Evolutionary conservation across 1,139 yeast species (phyloP).

Genomic region (Hyphopichia fennica): DNA sequence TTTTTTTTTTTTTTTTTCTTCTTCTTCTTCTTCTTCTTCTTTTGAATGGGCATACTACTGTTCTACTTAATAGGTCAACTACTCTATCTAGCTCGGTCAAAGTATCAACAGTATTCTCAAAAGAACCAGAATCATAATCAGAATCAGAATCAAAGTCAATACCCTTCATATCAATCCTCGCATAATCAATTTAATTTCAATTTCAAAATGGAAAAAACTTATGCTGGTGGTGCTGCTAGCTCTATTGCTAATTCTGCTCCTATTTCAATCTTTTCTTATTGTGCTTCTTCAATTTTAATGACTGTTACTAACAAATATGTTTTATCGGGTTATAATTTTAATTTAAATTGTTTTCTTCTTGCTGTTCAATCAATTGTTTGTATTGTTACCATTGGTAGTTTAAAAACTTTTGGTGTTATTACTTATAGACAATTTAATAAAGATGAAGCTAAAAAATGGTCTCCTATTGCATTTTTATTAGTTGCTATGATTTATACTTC

Average conservation of each 20-base stretch:
- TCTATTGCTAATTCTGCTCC: slow-evolving; percentile 78
- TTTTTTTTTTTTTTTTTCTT: slow-evolving; percentile 1
- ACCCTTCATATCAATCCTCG: too few relatives aligned
- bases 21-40: slow-evolving; percentile 2
- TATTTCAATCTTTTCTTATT: slow-evolving; percentile 81
- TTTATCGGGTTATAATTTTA: slow-evolving; percentile 77
- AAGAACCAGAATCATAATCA: too few relatives aligned
- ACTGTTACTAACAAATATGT: slow-evolving; percentile 97
- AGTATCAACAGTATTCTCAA: slow-evolving; percentile 5
- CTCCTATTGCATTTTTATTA: slow-evolving; percentile 85
- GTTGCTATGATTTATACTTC: slow-evolving; percentile 96
- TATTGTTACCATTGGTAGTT: slow-evolving; percentile 64
- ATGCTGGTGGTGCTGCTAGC: slow-evolving; percentile 20
- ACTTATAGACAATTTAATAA: slow-evolving; percentile 82
- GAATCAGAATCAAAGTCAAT: too few relatives aligned
- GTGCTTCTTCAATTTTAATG: slow-evolving; percentile 92
- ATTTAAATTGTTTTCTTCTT: slow-evolving; percentile 86
- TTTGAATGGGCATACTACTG: slow-evolving; percentile 45
- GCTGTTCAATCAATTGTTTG: slow-evolving; percentile 84
- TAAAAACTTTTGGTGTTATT: slow-evolving; percentile 74
- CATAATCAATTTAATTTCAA: background rate
- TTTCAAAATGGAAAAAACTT: slow-evolving; percentile 32
- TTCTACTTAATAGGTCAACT: slow-evolving; percentile 39
- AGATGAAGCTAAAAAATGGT: slow-evolving; percentile 92
- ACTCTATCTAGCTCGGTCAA: slow-evolving; percentile 26